phyloP scores from a whole-genome alignment of 495 filamentous ascomycete genomes.

The Aspergillus nanangensis region DNA sequence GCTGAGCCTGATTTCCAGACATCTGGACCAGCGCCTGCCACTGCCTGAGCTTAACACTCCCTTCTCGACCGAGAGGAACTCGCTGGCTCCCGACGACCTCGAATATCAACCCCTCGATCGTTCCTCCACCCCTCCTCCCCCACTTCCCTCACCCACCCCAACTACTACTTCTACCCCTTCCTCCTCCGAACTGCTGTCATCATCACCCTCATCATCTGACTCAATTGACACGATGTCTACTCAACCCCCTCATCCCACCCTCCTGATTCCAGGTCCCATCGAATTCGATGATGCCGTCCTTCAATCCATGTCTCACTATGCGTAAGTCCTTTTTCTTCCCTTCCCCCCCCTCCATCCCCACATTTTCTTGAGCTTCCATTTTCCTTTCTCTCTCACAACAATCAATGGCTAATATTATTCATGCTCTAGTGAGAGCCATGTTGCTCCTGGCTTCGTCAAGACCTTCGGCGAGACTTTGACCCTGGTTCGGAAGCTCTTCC shows the following conservation, averaged over 20 bases:
- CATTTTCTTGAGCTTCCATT: neutral
- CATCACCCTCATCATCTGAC: neutral
- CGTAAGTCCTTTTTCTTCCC: constrained; percentile 49
- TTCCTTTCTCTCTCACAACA: neutral
- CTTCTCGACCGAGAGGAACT: constrained; percentile 60
- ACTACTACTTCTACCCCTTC: constrained; percentile 2
- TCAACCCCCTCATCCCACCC: constrained; percentile 72
- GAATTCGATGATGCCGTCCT: constrained; percentile 98
- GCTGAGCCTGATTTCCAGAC: constrained; percentile 75
- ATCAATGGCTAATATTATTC: neutral
- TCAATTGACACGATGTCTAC: too few relatives aligned
- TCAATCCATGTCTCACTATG: constrained; percentile 91
- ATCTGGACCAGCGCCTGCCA: constrained; percentile 61
- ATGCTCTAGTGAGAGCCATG: constrained; percentile 79
- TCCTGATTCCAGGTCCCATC: constrained; percentile 95
- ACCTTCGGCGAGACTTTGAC: constrained; percentile 85
- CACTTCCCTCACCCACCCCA: constrained; percentile 8
- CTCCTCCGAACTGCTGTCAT: constrained; percentile 49
- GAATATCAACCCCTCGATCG: constrained; percentile 50
- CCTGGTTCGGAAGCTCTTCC: constrained; percentile 88
- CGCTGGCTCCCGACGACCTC: constrained; percentile 50
- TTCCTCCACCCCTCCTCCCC: constrained; percentile 22
- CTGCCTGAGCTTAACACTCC: constrained; percentile 61
- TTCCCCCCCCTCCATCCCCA: neutral
- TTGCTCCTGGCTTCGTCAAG: constrained; percentile 80